These are phyloP conservation scores for Fusarium sp. DNA, from an alignment of 2,329 filamentous ascomycete genomes.

Conservation along the genomic window DNA sequence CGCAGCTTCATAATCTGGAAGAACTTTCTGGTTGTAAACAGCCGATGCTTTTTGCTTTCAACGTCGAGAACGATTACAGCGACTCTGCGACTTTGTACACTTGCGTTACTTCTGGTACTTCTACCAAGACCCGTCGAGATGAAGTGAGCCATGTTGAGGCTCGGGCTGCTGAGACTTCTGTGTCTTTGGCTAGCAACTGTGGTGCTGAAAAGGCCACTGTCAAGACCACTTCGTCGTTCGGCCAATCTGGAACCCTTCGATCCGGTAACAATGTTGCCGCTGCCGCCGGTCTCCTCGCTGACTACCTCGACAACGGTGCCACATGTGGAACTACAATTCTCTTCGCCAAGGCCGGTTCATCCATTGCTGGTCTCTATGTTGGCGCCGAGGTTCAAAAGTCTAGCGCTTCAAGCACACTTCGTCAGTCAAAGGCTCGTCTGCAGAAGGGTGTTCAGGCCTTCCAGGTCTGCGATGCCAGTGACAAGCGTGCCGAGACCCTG, in stretches of 20 bases:
- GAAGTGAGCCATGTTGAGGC: conserved; percentile 19
- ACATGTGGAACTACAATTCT: conserved; percentile 43
- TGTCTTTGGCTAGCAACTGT: conserved; percentile 39
- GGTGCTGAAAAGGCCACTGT: conserved; percentile 39
- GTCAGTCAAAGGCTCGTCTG: conserved; percentile 26
- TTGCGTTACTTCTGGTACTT: conserved; percentile 20
- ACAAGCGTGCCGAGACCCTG: conserved; percentile 39
- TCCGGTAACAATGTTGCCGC: conserved; percentile 27
- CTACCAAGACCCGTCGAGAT: conserved; percentile 31
- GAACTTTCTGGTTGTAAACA: conserved; percentile 37
- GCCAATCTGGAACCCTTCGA: conserved; percentile 18
- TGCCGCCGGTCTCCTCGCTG: conserved; percentile 34
- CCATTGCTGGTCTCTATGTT: conserved; percentile 43
- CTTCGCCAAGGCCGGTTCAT: conserved; percentile 45
- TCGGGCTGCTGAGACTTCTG: conserved; percentile 28
- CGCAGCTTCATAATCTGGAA: conserved; percentile 43
- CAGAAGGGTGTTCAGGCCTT: conserved; percentile 39
- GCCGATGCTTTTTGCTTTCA: conserved; percentile 44
- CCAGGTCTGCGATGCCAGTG: conserved; percentile 39
- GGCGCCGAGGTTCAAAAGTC: conserved; percentile 46
- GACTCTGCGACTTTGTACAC: conserved; percentile 47
- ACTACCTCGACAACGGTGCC: conserved; percentile 41
- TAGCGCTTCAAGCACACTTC: conserved; percentile 34
- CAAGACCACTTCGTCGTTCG: conserved; percentile 29
- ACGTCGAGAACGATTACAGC: conserved; percentile 44